phyloP scores from a whole-genome alignment of 1,284 basidiomycete species.

The Heterobasidion annosum region DNA sequence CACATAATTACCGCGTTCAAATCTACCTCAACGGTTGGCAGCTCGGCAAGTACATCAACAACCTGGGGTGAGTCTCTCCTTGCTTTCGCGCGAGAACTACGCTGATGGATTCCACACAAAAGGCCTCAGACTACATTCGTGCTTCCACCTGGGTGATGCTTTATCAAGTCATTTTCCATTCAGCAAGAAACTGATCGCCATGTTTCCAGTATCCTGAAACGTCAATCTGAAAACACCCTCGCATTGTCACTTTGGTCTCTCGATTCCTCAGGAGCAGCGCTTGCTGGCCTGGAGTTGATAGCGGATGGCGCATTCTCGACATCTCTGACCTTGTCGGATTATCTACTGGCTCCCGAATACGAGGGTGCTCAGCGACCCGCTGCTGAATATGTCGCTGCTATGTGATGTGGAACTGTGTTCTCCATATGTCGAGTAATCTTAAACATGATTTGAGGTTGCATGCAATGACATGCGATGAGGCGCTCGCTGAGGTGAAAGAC shows the following conservation, averaged over 20 bases:
- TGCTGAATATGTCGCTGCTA: no score
- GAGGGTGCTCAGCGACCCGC: background rate
- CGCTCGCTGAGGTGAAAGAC: no score
- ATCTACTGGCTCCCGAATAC: background rate
- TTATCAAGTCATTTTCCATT: background rate
- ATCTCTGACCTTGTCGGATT: conserved; percentile 1
- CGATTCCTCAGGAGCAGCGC: conserved; percentile 28
- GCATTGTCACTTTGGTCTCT: conserved; percentile 40
- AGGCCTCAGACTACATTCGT: background rate
- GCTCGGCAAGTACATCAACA: conserved; percentile 41
- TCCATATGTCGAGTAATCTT: no score
- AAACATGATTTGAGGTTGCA: no score
- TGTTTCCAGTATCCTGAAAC: background rate
- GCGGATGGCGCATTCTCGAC: conserved; percentile 23
- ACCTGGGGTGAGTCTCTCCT: conserved; percentile 28
- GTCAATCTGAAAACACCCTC: conserved; percentile 9
- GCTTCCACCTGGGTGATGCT: background rate
- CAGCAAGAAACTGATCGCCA: background rate
- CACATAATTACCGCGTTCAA: conserved; percentile 39
- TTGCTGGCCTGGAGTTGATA: conserved; percentile 29
- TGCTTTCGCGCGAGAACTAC: background rate
- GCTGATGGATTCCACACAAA: background rate
- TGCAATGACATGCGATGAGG: background rate
- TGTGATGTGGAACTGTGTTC: no score
- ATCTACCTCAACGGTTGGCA: conserved; percentile 49